Evolutionary conservation across 2,329 filamentous ascomycete genomes (phyloP).

Genomic region (Xylaria arbuscula): DNA sequence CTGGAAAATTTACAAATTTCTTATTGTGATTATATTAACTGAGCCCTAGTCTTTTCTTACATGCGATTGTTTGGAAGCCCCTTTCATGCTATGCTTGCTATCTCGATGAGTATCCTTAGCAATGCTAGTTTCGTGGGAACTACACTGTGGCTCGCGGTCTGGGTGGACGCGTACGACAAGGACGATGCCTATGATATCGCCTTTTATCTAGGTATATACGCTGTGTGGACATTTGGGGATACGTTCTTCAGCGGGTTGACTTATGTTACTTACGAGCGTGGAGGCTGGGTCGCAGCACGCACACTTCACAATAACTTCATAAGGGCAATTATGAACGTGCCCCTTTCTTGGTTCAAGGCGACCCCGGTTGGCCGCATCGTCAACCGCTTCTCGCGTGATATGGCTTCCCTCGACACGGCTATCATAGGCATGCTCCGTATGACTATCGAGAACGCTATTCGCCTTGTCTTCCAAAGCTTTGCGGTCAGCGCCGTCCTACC

Average conservation of each 20-base stretch:
- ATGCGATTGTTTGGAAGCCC: constrained; percentile 63
- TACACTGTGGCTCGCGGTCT: constrained; percentile 63
- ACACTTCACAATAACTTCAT: constrained; percentile 65
- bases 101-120: constrained; percentile 55
- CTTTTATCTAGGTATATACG: constrained; percentile 67
- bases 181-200: constrained; percentile 57
- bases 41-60: constrained; percentile 58
- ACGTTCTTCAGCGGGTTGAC: constrained; percentile 56
- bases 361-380: constrained; percentile 64
- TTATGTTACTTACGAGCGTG: constrained; percentile 63
- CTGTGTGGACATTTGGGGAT: constrained; percentile 58
- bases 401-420: constrained; percentile 64
- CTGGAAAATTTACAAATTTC: not conserved
- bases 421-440: constrained; percentile 59
- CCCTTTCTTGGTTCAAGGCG: constrained; percentile 67
- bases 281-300: constrained; percentile 66
- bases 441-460: constrained; percentile 54
- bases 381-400: constrained; percentile 68
- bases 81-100: constrained; percentile 54
- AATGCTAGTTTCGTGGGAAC: constrained; percentile 57
- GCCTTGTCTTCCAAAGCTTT: constrained; percentile 51
- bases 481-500: constrained; percentile 58
- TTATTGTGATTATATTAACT: constrained; percentile 34
- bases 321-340: constrained; percentile 62
- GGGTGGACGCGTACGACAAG: constrained; percentile 64